A percentile compares a stretch with the other conserved stretches of the same genome.
These are phyloP conservation scores for Paraconiothyrium brasiliense DNA, from an alignment of 2,329 filamentous ascomycete species.

Conservation along the genomic window DNA sequence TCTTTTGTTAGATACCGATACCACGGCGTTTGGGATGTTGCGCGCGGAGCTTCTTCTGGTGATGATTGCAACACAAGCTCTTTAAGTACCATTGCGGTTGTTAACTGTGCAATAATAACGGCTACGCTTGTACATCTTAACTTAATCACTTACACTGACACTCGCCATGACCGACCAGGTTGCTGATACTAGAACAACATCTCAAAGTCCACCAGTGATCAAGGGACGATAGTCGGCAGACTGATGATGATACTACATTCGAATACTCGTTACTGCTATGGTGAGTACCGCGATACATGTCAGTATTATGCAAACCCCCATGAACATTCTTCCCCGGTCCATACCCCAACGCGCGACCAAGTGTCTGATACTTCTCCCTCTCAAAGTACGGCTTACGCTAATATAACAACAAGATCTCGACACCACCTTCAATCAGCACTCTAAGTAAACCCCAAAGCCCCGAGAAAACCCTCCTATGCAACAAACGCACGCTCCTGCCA, in stretches of 20 bases:
- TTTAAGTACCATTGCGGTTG: background rate
- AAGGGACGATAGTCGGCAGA: background rate
- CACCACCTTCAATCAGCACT: too few relatives aligned
- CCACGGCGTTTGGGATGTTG: conserved; percentile 26
- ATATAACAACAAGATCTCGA: too few relatives aligned
- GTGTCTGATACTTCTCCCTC: too few relatives aligned
- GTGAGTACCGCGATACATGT: too few relatives aligned
- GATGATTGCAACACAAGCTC: background rate
- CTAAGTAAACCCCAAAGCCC: too few relatives aligned
- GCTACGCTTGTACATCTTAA: background rate
- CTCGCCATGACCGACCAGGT: background rate
- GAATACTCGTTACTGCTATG: background rate
- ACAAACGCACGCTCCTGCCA: too few relatives aligned
- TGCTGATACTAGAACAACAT: background rate
- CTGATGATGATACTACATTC: background rate
- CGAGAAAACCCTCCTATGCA: too few relatives aligned
- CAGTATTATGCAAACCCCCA: too few relatives aligned
- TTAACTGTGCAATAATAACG: background rate
- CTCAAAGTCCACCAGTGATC: background rate
- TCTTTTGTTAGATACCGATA: conserved; percentile 27
- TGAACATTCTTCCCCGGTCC: too few relatives aligned
- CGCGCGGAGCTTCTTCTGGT: background rate
- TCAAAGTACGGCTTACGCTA: too few relatives aligned
- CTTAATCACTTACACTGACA: background rate
- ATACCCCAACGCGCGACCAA: too few relatives aligned